Evolutionary conservation across 1,284 basidiomycete species (phyloP).

Genomic region (Cryptococcus depauperatus): DNA sequence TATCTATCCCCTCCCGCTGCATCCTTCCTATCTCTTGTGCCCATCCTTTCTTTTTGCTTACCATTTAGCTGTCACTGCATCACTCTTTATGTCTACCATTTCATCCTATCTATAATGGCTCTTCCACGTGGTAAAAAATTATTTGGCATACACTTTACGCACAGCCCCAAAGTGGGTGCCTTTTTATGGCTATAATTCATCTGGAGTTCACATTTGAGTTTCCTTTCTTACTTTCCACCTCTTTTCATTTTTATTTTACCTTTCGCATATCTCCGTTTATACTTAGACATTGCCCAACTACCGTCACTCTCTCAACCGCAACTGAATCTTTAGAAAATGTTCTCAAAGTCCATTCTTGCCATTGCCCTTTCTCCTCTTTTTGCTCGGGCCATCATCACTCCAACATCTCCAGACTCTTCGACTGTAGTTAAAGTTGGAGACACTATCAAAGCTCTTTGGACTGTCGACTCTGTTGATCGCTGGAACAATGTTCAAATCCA

Average conservation of each 20-base stretch:
- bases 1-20: not conserved
- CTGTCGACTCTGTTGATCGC: slow-evolving; percentile 37
- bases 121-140: no score
- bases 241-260: not conserved
- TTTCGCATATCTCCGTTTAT: not conserved
- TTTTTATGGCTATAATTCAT: no score
- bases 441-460: slow-evolving; percentile 37
- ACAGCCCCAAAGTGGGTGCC: no score
- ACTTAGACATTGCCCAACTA: not conserved
- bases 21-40: no score
- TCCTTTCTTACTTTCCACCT: slow-evolving; percentile 4
- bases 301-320: not conserved
- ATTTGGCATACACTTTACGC: no score
- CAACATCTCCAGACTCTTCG: slow-evolving; percentile 34
- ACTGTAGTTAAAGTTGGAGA: slow-evolving; percentile 38
- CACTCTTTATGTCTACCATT: no score
- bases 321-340: no score
- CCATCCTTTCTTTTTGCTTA: no score
- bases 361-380: slow-evolving; percentile 8
- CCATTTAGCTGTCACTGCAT: no score
- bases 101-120: no score
- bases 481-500: slow-evolving; percentile 43
- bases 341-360: slow-evolving; percentile 5
- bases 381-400: slow-evolving; percentile 33
- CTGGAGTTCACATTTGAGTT: no score